Conservation (phyloP, 116 monocot genomes). For the Iris pallida region DNA sequence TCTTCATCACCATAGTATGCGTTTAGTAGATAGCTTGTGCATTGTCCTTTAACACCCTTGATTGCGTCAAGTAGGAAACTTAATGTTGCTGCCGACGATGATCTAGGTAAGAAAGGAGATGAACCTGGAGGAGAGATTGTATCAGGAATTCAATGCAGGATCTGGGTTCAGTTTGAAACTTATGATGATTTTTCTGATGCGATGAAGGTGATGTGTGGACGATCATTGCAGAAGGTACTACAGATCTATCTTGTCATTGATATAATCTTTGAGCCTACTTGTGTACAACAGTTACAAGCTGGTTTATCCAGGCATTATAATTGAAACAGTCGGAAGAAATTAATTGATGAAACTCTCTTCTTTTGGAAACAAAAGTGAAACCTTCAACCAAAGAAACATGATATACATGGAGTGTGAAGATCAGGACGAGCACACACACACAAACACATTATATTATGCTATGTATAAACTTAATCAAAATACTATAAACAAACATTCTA, state of each 20-base stretch:
- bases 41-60: constrained; percentile 10
- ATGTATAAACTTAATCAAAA: too few species aligned
- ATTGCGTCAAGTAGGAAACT: constrained; percentile 60
- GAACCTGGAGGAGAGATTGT: constrained; percentile 37
- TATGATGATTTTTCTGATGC: constrained; percentile 67
- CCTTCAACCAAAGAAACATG: too few species aligned
- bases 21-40: too few species aligned
- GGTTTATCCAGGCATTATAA: background rate
- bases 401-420: too few species aligned
- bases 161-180: constrained; percentile 72
- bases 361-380: too few species aligned
- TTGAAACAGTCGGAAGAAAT: too few species aligned
- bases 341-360: too few species aligned
- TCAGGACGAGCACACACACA: too few species aligned
- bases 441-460: too few species aligned
- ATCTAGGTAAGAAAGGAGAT: constrained; percentile 35
- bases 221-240: constrained; percentile 71
- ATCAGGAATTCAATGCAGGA: constrained; percentile 67
- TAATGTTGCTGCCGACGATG: constrained; percentile 57
- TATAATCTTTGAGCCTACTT: background rate
- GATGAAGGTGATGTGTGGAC: constrained; percentile 56
- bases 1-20: too few species aligned
- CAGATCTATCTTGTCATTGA: background rate
- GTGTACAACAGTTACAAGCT: background rate
- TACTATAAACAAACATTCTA: too few species aligned